Percentiles rank a stretch among this genome's conserved stretches.
phyloP scores from a whole-genome alignment of 164 flowering plant genomes.

The Magnolia kwangsiensis region DNA sequence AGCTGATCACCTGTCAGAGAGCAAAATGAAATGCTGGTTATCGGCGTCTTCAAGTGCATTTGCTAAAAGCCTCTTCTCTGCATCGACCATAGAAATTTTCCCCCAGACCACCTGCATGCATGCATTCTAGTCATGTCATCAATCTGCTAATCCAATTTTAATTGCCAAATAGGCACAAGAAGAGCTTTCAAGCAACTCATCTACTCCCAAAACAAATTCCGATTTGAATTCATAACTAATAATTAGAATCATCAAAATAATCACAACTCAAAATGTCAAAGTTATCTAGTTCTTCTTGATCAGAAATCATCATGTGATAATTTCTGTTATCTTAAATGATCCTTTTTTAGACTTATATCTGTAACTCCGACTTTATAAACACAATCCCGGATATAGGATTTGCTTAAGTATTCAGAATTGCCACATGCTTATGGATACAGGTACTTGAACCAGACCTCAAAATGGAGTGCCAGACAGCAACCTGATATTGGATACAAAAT shows the following conservation, averaged over 20 bases:
- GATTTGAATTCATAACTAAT: background rate
- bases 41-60: slow-evolving; percentile 74
- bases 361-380: too few species aligned
- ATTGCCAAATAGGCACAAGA: background rate
- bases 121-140: background rate
- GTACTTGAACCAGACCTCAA: too few species aligned
- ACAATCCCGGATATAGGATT: too few species aligned
- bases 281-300: too few species aligned
- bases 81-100: slow-evolving; percentile 93
- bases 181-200: background rate
- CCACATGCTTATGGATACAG: too few species aligned
- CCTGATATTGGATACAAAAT: too few species aligned
- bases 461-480: too few species aligned
- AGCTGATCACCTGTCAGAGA: slow-evolving; percentile 76
- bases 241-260: background rate
- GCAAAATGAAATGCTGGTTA: slow-evolving; percentile 88
- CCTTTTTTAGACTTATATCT: too few species aligned
- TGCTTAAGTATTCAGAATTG: too few species aligned
- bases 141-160: background rate
- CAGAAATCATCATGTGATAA: too few species aligned
- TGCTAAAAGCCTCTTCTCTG: slow-evolving; percentile 80
- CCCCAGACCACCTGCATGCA: slow-evolving; percentile 90
- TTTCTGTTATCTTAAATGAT: too few species aligned
- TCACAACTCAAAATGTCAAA: background rate
- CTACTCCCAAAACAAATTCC: background rate